These are phyloP conservation scores for Tuctoria greenei DNA, from an alignment of 176 grass and related monocot species.

Conservation along the genomic window DNA sequence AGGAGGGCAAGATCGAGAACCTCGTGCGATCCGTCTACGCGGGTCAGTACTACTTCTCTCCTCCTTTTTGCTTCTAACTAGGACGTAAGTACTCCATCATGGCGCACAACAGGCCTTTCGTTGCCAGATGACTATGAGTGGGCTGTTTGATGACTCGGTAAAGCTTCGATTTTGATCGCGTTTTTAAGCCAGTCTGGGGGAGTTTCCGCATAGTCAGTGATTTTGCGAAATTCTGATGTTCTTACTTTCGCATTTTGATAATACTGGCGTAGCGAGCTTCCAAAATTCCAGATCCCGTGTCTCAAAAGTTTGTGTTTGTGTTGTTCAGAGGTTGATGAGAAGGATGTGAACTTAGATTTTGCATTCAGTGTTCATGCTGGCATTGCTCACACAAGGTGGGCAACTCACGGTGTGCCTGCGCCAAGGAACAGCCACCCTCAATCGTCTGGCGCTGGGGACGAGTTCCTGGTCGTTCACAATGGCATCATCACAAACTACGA, in stretches of 20 bases:
- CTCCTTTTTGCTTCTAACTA: not conserved
- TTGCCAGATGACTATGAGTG: not conserved
- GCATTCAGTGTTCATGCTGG: conserved; percentile 81
- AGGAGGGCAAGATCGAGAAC: conserved; percentile 97
- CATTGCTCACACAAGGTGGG: conserved; percentile 95
- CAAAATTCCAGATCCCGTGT: conserved; percentile 9
- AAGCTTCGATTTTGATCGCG: conserved; percentile 28
- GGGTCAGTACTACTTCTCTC: conserved; percentile 43
- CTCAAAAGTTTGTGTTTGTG: not conserved
- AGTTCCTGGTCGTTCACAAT: conserved; percentile 98
- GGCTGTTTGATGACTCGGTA: not conserved
- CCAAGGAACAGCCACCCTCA: conserved; percentile 96
- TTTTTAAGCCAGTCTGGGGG: conserved; percentile 5
- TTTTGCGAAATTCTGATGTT: not conserved
- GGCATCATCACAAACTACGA: conserved; percentile 99
- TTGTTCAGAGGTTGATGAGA: conserved; percentile 76
- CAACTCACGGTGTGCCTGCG: conserved; percentile 86
- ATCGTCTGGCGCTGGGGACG: conserved; percentile 71
- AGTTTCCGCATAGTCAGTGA: not conserved
- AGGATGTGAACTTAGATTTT: conserved; percentile 73
- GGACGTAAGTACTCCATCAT: too few species aligned
- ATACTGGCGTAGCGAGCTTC: not conserved
- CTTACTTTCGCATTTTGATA: not conserved
- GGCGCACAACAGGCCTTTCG: not conserved
- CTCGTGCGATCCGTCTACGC: conserved; percentile 91